Percentiles rank a stretch among this genome's conserved stretches.
These are phyloP conservation scores for Leccinum olivaceopallidum DNA, from an alignment of 768 basidiomycete species.

Conservation along the genomic window DNA sequence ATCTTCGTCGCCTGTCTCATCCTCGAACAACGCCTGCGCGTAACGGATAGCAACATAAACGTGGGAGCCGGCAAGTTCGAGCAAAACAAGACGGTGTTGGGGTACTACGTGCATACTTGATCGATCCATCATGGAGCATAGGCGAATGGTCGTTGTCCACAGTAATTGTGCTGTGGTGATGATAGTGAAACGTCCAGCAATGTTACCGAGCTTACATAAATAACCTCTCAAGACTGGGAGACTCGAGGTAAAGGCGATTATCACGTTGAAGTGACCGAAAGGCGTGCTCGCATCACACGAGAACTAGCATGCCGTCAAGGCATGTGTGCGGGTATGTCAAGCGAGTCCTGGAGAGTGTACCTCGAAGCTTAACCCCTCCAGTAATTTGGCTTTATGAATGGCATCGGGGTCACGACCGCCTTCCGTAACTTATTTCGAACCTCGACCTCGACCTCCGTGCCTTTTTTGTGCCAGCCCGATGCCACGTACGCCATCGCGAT, in stretches of 20 bases:
- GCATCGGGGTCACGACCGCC: conserved; percentile 79
- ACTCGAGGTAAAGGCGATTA: background rate
- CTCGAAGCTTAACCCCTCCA: conserved; percentile 53
- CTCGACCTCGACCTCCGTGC: conserved; percentile 80
- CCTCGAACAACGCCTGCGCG: conserved; percentile 17
- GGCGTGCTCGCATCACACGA: background rate
- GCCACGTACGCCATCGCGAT: conserved; percentile 95
- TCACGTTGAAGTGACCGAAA: conserved; percentile 1
- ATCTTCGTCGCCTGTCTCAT: conserved; percentile 15
- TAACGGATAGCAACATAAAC: conserved; percentile 9
- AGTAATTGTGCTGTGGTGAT: background rate
- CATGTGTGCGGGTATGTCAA: background rate
- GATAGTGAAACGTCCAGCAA: background rate
- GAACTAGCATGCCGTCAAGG: background rate
- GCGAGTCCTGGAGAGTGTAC: background rate
- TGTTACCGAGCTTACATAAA: background rate
- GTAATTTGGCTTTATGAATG: conserved; percentile 84
- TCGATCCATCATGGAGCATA: background rate
- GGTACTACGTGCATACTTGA: conserved; percentile 7
- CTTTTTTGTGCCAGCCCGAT: conserved; percentile 86
- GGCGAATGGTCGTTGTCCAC: background rate
- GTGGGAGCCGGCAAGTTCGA: conserved; percentile 18
- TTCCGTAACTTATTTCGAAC: conserved; percentile 79
- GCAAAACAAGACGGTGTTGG: conserved; percentile 8
- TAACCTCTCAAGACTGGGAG: too few relatives aligned